Conservation (phyloP, 257 asterid genomes). For the Agastache rugosa region DNA sequence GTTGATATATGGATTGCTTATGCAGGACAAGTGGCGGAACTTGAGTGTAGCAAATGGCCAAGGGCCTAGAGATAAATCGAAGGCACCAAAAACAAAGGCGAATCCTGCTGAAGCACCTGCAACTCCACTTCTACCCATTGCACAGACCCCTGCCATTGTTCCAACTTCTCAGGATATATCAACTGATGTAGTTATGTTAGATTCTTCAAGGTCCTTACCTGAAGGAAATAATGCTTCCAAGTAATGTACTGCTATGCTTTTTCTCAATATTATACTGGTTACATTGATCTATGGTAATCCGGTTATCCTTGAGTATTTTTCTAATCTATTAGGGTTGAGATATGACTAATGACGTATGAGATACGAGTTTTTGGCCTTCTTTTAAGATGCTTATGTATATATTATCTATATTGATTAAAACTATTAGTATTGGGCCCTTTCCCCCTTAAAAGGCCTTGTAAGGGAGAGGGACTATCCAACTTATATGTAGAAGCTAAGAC, state of each 20-base stretch:
- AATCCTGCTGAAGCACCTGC: constrained; percentile 60
- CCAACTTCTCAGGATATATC: constrained; percentile 55
- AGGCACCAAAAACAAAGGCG: constrained; percentile 60
- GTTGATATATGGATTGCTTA: constrained; percentile 19
- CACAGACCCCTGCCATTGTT: constrained; percentile 47
- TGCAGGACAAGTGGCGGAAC: constrained; percentile 97
- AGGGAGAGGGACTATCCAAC: no score
- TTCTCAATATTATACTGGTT: not conserved
- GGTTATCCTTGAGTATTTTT: not conserved
- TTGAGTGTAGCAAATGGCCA: constrained; percentile 80
- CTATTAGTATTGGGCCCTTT: no score
- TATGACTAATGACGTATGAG: not conserved
- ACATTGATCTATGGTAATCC: constrained; percentile 8
- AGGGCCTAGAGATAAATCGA: constrained; percentile 73
- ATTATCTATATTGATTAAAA: not conserved
- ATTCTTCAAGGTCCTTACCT: constrained; percentile 56
- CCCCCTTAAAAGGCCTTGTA: no score
- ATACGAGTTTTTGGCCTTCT: not conserved
- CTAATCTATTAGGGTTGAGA: not conserved
- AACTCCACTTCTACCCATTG: constrained; percentile 49
- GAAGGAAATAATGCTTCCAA: constrained; percentile 75
- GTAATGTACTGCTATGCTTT: constrained; percentile 38
- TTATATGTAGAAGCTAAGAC: no score
- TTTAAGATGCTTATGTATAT: not conserved
- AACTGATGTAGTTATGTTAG: constrained; percentile 48